Evolutionary conservation across 164 flowering plant genomes (phyloP), one percentile per base, ranked within the genome.

Genomic region (Dillenia suffruticosa): DNA sequence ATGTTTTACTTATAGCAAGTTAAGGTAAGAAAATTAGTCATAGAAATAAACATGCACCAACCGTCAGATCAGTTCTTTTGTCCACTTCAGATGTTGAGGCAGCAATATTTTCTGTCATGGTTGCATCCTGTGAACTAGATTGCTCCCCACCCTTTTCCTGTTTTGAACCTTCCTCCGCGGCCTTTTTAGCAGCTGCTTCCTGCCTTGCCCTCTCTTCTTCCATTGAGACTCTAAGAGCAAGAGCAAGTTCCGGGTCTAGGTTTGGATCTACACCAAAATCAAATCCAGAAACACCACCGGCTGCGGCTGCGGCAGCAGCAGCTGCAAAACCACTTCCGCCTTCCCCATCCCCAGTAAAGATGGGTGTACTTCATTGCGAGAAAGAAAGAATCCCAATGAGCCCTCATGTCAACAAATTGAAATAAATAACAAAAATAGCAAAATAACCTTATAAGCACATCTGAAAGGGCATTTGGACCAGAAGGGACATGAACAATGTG

Each of bases 191-290:
- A 77, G 97, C 96, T 61, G 93, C 96, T 77, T 91, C 99, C 73
- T 89, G 99, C 71, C 99, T 88, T 57, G 97, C 99, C 70, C 99
- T 86, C 77, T 89, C 99, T 76, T 95, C 99, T 77, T 92, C 99
- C 97, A 95, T 85, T 32, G 99, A 95, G 67, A 92, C 94, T 62
- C 99, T 77, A 57, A 95, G 96, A 17, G 97, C 97, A 74, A 92
- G 97, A 17, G 97, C 99, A 67, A 95, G 81, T 76, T 95, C 97
- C 62, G 99, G 97, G 76, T 95, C 99, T 50, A 95, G 47, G 68
- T 92, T 95, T 44, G 99, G 99, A 81, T 95, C 97, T 45, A 95
- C 97, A 54, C 95, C 99, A 81, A 91, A 92, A 68, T 91, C 97
- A 79, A 74, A 89, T 11, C 88, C 91, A 76, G 86, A 66, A 1